These are phyloP conservation scores for Pseudopediastrum boryanum DNA, from an alignment of 139 green algal genomes.

Conservation along the genomic window DNA sequence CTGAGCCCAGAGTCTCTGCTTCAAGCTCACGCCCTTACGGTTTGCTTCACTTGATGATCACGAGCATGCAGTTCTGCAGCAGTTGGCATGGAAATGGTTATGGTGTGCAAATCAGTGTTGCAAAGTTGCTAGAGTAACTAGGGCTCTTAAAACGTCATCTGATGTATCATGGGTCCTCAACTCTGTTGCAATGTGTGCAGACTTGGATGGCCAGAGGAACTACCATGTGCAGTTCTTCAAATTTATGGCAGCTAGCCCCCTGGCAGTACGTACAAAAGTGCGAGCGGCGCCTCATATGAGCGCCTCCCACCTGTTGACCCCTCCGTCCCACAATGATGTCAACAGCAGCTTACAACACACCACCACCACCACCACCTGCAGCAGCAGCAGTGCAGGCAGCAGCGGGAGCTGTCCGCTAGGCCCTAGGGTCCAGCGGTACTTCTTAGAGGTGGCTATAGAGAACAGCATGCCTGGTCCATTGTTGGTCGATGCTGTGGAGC, in stretches of 20 bases:
- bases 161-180: too few relatives aligned
- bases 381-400: not conserved
- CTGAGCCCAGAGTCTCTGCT: too few relatives aligned
- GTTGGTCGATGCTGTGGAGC: slow-evolving; percentile 28
- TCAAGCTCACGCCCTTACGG: too few relatives aligned
- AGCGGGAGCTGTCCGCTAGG: too few relatives aligned
- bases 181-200: not conserved
- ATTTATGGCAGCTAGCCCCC: not conserved
- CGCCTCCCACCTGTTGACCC: slow-evolving; percentile 22
- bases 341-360: not conserved
- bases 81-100: too few relatives aligned
- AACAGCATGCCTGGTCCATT: slow-evolving; percentile 1
- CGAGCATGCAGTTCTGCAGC: too few relatives aligned
- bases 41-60: too few relatives aligned
- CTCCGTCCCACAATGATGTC: not conserved
- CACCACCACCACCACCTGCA: slow-evolving; percentile 8
- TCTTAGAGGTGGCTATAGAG: slow-evolving; percentile 24
- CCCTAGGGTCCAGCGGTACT: too few relatives aligned
- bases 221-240: slow-evolving; percentile 42
- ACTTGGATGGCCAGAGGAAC: slow-evolving; percentile 18
- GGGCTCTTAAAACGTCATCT: too few relatives aligned
- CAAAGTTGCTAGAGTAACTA: too few relatives aligned
- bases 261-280: slow-evolving; percentile 24
- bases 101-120: too few relatives aligned
- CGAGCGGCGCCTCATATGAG: too few relatives aligned